Percentiles rank a stretch among this genome's conserved stretches.
These are phyloP conservation scores for Polytrichum commune DNA, from an alignment of 225 moss, liverwort and hornwort genomes.

Conservation along the genomic window DNA sequence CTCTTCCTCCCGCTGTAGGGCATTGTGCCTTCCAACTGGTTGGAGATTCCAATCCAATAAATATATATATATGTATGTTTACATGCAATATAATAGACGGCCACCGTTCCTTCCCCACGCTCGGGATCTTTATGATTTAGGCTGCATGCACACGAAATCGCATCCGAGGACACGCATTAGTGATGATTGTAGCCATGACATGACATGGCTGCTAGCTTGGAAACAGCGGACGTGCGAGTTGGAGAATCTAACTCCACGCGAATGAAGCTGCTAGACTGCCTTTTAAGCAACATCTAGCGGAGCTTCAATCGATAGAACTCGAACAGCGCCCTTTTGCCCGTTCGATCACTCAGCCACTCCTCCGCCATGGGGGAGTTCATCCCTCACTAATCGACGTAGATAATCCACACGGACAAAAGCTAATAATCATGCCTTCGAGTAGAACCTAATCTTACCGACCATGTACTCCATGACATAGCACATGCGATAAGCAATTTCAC, in stretches of 20 bases:
- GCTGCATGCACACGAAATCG: conserved; percentile 18
- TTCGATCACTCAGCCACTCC: background rate
- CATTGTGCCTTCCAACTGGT: conserved; percentile 44
- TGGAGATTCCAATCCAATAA: background rate
- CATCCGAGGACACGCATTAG: no score
- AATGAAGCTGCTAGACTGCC: no score
- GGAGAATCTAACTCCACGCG: no score
- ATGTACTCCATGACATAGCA: background rate
- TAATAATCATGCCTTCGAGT: conserved; percentile 9
- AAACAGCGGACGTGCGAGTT: background rate
- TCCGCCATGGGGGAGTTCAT: conserved; percentile 3
- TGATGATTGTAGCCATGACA: background rate
- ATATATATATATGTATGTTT: background rate
- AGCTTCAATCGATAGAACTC: background rate
- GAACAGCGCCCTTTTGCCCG: background rate
- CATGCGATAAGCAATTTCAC: conserved; percentile 11
- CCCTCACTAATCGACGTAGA: conserved; percentile 1
- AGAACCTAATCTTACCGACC: background rate
- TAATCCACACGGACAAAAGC: background rate
- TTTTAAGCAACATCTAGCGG: no score
- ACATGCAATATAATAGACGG: background rate
- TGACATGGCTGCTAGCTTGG: conserved; percentile 6
- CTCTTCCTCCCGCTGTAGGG: conserved; percentile 53
- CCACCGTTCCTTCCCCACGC: no score
- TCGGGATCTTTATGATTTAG: no score